Evolutionary conservation across 495 filamentous ascomycete species (phyloP).

Genomic region (Glutinoglossum americanum): DNA sequence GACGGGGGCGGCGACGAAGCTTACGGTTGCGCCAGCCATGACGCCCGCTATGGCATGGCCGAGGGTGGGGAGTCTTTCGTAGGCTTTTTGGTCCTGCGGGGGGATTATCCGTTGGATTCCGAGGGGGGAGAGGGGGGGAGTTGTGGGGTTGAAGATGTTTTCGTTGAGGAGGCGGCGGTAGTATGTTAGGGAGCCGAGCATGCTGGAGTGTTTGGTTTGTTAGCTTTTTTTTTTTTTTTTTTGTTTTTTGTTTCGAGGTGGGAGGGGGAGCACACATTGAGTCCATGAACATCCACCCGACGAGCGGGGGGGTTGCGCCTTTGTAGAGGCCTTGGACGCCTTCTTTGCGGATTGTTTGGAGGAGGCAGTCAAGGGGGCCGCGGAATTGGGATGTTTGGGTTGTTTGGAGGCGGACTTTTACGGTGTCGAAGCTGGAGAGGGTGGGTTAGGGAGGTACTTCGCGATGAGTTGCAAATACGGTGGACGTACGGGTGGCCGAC

Average conservation of each 20-base stretch:
- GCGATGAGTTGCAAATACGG: neutral
- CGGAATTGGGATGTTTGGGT: constrained; percentile 50
- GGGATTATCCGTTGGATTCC: neutral
- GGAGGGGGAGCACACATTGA: constrained; percentile 27
- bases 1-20: constrained; percentile 78
- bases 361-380: constrained; percentile 70
- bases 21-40: constrained; percentile 72
- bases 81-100: constrained; percentile 10
- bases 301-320: constrained; percentile 69
- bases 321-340: constrained; percentile 69
- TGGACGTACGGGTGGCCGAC: neutral
- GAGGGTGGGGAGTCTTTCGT: constrained; percentile 39
- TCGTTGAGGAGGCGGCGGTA: constrained; percentile 67
- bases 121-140: neutral
- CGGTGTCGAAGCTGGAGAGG: neutral
- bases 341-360: constrained; percentile 62
- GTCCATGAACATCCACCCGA: constrained; percentile 99
- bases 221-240: neutral
- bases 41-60: constrained; percentile 78
- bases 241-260: neutral
- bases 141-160: constrained; percentile 39
- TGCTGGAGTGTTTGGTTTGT: constrained; percentile 20
- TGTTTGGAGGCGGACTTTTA: constrained; percentile 69
- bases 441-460: neutral
- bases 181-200: constrained; percentile 79